phyloP scores from a whole-genome alignment of 139 green algal species.

The Chlorella ohadii region DNA sequence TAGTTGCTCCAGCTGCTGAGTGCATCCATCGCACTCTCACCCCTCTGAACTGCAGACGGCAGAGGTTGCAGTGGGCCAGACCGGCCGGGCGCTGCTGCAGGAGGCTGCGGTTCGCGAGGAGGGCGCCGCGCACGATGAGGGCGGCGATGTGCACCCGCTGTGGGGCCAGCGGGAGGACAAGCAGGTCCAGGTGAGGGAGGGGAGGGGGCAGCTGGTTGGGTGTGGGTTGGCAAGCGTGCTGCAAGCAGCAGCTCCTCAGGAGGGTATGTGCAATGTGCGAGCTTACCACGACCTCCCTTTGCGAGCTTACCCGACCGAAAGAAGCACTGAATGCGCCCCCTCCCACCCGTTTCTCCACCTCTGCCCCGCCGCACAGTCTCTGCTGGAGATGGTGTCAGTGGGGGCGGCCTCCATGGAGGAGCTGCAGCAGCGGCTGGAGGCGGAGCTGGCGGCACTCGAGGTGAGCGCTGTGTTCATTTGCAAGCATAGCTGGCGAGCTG shows the following conservation, averaged over 20 bases:
- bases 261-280: too few relatives aligned
- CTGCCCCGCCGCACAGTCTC: not conserved
- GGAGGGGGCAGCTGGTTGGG: too few relatives aligned
- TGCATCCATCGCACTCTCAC: too few relatives aligned
- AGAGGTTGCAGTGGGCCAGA: conserved; percentile 6
- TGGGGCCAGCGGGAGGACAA: conserved; percentile 39
- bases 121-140: not conserved
- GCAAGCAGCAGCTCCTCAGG: too few relatives aligned
- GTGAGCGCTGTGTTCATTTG: too few relatives aligned
- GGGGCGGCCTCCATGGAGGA: conserved; percentile 59
- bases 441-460: conserved; percentile 59
- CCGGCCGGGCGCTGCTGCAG: conserved; percentile 9
- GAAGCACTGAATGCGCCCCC: too few relatives aligned
- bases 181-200: conserved; percentile 8
- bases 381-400: conserved; percentile 61
- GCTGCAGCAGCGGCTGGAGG: conserved; percentile 48
- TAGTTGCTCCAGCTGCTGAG: too few relatives aligned
- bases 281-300: too few relatives aligned
- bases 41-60: not conserved
- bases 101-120: not conserved
- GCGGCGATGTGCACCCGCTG: conserved; percentile 5
- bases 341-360: too few relatives aligned
- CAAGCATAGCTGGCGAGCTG: too few relatives aligned
- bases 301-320: too few relatives aligned
- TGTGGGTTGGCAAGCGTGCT: too few relatives aligned